phyloP scores from a whole-genome alignment of 2,329 filamentous ascomycete species.

The Aspergillus pseudoterreus region DNA sequence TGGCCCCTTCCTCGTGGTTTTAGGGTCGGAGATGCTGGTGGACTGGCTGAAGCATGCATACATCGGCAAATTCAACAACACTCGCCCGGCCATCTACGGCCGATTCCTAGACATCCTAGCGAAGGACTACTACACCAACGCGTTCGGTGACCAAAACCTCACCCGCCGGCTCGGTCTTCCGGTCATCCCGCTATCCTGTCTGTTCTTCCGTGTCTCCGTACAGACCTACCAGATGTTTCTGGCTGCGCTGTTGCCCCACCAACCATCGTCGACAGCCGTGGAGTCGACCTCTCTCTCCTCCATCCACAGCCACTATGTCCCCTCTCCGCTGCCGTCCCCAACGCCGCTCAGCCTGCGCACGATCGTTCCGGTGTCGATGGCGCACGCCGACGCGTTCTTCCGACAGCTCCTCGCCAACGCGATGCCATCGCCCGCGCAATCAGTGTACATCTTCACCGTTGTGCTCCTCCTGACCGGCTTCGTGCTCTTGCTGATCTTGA shows the following conservation, averaged over 20 bases:
- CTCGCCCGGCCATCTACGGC: conserved; percentile 83
- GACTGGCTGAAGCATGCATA: conserved; percentile 98
- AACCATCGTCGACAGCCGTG: conserved; percentile 48
- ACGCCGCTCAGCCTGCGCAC: conserved; percentile 57
- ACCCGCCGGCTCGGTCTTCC: conserved; percentile 87
- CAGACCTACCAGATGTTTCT: conserved; percentile 99
- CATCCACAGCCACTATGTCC: conserved; percentile 50
- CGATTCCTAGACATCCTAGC: conserved; percentile 89
- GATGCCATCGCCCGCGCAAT: conserved; percentile 40
- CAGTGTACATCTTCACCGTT: conserved; percentile 57
- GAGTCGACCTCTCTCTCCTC: conserved; percentile 38
- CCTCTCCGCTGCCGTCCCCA: conserved; percentile 62
- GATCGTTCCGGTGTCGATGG: conserved; percentile 54
- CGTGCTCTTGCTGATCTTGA: conserved; percentile 76
- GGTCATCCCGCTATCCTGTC: conserved; percentile 83
- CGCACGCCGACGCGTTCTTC: conserved; percentile 35
- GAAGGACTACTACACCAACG: conserved; percentile 97
- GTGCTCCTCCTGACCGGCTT: conserved; percentile 82
- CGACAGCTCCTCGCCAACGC: conserved; percentile 39
- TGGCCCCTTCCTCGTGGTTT: conserved; percentile 86
- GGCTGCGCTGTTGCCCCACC: conserved; percentile 76
- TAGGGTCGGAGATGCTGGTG: conserved; percentile 94
- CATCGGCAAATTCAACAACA: conserved; percentile 98
- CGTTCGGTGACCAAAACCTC: conserved; percentile 85
- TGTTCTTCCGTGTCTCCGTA: conserved; percentile 90